A percentile compares a stretch with the other conserved stretches of the same genome.
These are phyloP conservation scores for Sclerotinia trifoliorum DNA, from an alignment of 2,329 filamentous ascomycete genomes.

Conservation along the genomic window DNA sequence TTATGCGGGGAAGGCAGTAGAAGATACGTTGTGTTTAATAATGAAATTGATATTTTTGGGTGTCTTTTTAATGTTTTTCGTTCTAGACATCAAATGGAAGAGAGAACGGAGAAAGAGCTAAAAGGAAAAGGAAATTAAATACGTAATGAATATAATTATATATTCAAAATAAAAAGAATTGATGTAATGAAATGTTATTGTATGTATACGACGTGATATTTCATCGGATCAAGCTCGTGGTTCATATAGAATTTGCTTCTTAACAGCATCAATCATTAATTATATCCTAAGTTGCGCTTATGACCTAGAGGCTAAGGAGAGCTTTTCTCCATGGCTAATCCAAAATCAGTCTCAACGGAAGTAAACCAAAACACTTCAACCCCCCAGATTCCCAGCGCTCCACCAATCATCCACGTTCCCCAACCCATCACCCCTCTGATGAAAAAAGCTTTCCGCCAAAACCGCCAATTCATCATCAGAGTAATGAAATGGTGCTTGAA, in stretches of 20 bases:
- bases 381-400: constrained; percentile 10
- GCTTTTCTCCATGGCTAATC: too few species aligned
- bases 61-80: background rate
- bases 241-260: too few species aligned
- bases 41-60: background rate
- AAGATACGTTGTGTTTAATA: background rate
- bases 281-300: too few species aligned
- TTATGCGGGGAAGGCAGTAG: background rate
- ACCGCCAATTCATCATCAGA: constrained; percentile 47
- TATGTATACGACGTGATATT: too few species aligned
- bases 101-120: background rate
- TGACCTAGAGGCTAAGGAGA: too few species aligned
- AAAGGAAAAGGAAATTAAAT: background rate
- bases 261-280: too few species aligned
- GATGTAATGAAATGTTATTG: too few species aligned
- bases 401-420: constrained; percentile 31
- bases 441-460: constrained; percentile 49
- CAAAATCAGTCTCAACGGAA: background rate
- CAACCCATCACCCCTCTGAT: constrained; percentile 41
- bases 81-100: background rate
- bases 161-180: too few species aligned
- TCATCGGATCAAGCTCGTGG: too few species aligned
- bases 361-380: background rate
- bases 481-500: constrained; percentile 28
- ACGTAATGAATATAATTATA: background rate